Evolutionary conservation across 805 yeast species (phyloP).

Genomic region (Teunomyces barrocoloradensis): DNA sequence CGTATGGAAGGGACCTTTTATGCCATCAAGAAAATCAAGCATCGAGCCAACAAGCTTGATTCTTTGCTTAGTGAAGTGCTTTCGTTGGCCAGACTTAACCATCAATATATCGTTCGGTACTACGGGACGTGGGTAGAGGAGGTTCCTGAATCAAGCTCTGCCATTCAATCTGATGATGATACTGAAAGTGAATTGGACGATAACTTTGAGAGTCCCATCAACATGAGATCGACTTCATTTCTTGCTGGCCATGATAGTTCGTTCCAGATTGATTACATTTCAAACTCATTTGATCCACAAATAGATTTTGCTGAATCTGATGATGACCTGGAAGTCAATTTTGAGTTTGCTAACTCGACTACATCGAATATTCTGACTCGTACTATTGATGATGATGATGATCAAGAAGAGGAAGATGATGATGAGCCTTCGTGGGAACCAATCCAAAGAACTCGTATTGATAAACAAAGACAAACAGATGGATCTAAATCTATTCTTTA

Average conservation of each 20-base stretch:
- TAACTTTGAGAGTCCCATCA: slow-evolving; percentile 22
- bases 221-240: slow-evolving; percentile 18
- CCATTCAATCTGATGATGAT: slow-evolving; percentile 9
- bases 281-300: slow-evolving; percentile 58
- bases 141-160: slow-evolving; percentile 32
- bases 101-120: slow-evolving; percentile 93
- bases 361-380: slow-evolving; percentile 7
- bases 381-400: slow-evolving; percentile 3
- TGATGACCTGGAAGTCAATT: slow-evolving; percentile 25
- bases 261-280: slow-evolving; percentile 61
- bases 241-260: slow-evolving; percentile 18
- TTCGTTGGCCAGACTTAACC: slow-evolving; percentile 86
- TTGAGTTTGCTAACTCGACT: slow-evolving; percentile 32
- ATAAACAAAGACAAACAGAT: slow-evolving; percentile 4
- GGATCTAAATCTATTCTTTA: slow-evolving; percentile 60
- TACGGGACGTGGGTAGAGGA: slow-evolving; percentile 98
- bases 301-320: slow-evolving; percentile 48
- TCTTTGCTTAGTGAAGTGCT: slow-evolving; percentile 87
- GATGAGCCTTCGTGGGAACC: neutral
- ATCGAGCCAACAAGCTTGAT: slow-evolving; percentile 74
- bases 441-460: slow-evolving; percentile 1
- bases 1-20: slow-evolving; percentile 91
- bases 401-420: neutral
- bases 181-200: slow-evolving; percentile 10
- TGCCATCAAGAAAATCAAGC: slow-evolving; percentile 89